Conservation (phyloP, 2,329 filamentous ascomycete genomes). For the Xylaria sp. region DNA sequence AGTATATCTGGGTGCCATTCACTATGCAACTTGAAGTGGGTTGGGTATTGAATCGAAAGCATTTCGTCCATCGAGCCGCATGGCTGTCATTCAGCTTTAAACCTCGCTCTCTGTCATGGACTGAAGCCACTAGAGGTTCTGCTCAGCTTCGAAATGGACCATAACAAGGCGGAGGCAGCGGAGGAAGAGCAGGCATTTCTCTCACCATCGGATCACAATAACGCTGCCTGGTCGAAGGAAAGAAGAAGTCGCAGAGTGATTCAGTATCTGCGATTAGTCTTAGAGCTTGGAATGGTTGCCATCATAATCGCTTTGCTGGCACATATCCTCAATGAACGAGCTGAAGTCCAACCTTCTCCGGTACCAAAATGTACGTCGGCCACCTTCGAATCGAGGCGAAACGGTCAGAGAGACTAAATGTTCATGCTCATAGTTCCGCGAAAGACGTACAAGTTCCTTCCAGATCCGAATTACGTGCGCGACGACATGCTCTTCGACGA, state of each 20-base stretch:
- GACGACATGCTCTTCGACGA: constrained; percentile 52
- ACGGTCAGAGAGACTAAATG: constrained; percentile 23
- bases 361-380: constrained; percentile 49
- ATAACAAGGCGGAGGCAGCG: constrained; percentile 41
- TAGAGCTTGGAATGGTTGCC: constrained; percentile 49
- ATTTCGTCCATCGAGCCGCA: not conserved
- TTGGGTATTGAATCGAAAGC: constrained; percentile 5
- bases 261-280: constrained; percentile 45
- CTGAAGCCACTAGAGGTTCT: not conserved
- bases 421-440: constrained; percentile 46
- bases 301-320: constrained; percentile 46
- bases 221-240: constrained; percentile 37
- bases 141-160: constrained; percentile 34
- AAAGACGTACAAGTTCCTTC: constrained; percentile 51
- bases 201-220: constrained; percentile 16
- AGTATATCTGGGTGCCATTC: constrained; percentile 1
- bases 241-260: constrained; percentile 26
- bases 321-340: constrained; percentile 36
- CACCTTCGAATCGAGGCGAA: not conserved
- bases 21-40: not conserved
- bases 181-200: constrained; percentile 51
- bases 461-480: constrained; percentile 48
- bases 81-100: constrained; percentile 5
- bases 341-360: constrained; percentile 41
- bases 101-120: not conserved